Evolutionary conservation across 1,284 basidiomycete genomes (phyloP).

Genomic region (Volvariella surrecta): DNA sequence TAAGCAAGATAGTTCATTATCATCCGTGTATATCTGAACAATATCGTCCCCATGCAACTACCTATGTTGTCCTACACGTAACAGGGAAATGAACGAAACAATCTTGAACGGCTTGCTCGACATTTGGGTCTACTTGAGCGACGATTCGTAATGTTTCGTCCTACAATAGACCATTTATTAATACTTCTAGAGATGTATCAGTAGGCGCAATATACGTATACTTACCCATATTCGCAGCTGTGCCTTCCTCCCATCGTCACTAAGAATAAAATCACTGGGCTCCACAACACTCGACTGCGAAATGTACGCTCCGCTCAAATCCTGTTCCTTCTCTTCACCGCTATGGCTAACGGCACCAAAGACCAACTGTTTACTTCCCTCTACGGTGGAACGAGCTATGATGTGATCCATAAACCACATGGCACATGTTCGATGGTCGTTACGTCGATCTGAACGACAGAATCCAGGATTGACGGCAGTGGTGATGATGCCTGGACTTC

Average conservation of each 20-base stretch:
- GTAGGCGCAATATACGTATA: too few species aligned
- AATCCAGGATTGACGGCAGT: conserved; percentile 36
- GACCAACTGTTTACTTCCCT: conserved; percentile 32
- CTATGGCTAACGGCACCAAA: conserved; percentile 31
- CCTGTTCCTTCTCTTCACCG: conserved; percentile 22
- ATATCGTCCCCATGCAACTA: too few species aligned
- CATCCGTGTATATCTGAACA: too few species aligned
- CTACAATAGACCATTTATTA: too few species aligned
- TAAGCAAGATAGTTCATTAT: too few species aligned
- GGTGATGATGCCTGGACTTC: conserved; percentile 24
- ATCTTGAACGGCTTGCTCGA: too few species aligned
- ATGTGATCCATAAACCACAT: conserved; percentile 16
- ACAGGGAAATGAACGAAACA: too few species aligned
- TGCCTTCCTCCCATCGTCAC: conserved; percentile 27
- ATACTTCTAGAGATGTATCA: too few species aligned
- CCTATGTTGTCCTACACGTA: too few species aligned
- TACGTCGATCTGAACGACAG: conserved; percentile 33
- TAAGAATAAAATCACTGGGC: conserved; percentile 36
- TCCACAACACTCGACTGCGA: conserved; percentile 20
- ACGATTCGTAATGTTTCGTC: too few species aligned
- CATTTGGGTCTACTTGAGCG: too few species aligned
- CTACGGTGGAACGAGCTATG: conserved; percentile 27
- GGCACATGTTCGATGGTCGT: conserved; percentile 11
- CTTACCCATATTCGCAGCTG: conserved; percentile 36
- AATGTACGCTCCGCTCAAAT: conserved; percentile 32